Percentiles rank a stretch among this genome's conserved stretches.
Evolutionary conservation across 352 stramenopile genomes (phyloP).

Genomic region (Globisporangium carolinianum): DNA sequence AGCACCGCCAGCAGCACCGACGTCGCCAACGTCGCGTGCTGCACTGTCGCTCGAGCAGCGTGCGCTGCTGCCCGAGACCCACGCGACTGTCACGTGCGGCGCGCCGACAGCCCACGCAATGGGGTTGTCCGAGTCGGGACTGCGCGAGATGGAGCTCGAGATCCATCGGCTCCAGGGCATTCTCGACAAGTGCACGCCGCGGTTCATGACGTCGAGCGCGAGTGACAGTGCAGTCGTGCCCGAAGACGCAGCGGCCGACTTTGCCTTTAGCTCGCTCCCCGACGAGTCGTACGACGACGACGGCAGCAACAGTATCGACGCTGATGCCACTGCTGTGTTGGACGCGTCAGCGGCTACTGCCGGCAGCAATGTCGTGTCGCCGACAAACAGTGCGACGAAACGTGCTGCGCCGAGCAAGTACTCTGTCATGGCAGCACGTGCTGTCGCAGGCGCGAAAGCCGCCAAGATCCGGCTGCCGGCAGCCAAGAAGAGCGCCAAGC

Average conservation of each 20-base stretch:
- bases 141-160: constrained; percentile 80
- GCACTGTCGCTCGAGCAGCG: constrained; percentile 29
- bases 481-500: constrained; percentile 32
- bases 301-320: constrained; percentile 21
- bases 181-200: constrained; percentile 55
- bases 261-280: constrained; percentile 38
- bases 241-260: constrained; percentile 38
- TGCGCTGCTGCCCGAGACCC: constrained; percentile 40
- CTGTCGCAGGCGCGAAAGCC: constrained; percentile 46
- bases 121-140: constrained; percentile 62
- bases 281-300: constrained; percentile 20
- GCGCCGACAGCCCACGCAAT: constrained; percentile 77
- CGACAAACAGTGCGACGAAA: constrained; percentile 12
- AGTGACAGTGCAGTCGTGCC: constrained; percentile 29
- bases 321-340: constrained; percentile 10
- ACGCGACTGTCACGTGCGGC: constrained; percentile 72
- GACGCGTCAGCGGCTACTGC: constrained; percentile 14
- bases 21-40: constrained; percentile 5
- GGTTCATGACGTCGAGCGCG: constrained; percentile 19
- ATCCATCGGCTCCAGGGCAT: constrained; percentile 60
- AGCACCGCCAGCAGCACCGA: constrained; percentile 1
- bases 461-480: constrained; percentile 35
- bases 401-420: constrained; percentile 35
- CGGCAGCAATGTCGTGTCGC: constrained; percentile 2
- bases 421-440: constrained; percentile 47